A percentile compares a stretch with the other conserved stretches of the same genome.
These are phyloP conservation scores for Moringa oleifera DNA, from an alignment of 345 rosid genomes.

Conservation along the genomic window DNA sequence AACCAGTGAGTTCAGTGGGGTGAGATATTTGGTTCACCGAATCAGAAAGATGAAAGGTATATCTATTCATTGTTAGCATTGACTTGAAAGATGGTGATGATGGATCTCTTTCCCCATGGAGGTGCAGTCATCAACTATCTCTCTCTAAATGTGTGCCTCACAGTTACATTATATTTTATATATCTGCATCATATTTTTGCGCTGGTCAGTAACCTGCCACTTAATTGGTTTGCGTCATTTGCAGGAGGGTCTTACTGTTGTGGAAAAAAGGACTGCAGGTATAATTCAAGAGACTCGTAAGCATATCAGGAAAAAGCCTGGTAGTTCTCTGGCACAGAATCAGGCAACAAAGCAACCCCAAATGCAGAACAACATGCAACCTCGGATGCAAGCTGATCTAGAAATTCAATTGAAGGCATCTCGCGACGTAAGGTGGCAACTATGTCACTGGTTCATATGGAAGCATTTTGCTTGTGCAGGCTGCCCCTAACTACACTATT, in stretches of 20 bases:
- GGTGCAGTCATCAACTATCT: background rate
- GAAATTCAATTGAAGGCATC: constrained; percentile 97
- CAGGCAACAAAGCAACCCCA: constrained; percentile 33
- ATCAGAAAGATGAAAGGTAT: no score
- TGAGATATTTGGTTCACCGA: background rate
- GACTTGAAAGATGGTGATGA: background rate
- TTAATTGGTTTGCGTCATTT: constrained; percentile 19
- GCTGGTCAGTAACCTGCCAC: background rate
- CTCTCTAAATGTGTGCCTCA: background rate
- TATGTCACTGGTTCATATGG: constrained; percentile 41
- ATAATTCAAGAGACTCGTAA: constrained; percentile 83
- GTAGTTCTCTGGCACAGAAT: constrained; percentile 29
- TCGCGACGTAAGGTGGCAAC: constrained; percentile 99
- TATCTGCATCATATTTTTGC: background rate
- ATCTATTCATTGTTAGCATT: background rate
- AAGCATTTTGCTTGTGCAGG: constrained; percentile 20
- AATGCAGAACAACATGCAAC: constrained; percentile 28
- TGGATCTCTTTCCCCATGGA: background rate
- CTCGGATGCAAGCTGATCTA: constrained; percentile 49
- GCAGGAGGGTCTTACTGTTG: constrained; percentile 77
- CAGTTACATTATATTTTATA: background rate
- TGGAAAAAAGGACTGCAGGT: constrained; percentile 80
- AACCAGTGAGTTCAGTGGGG: no score
- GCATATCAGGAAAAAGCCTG: constrained; percentile 61
- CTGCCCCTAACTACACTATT: constrained; percentile 9